These are phyloP conservation scores for Blastobotrys illinoisensis DNA, from an alignment of 1,139 yeast genomes.

Conservation along the genomic window DNA sequence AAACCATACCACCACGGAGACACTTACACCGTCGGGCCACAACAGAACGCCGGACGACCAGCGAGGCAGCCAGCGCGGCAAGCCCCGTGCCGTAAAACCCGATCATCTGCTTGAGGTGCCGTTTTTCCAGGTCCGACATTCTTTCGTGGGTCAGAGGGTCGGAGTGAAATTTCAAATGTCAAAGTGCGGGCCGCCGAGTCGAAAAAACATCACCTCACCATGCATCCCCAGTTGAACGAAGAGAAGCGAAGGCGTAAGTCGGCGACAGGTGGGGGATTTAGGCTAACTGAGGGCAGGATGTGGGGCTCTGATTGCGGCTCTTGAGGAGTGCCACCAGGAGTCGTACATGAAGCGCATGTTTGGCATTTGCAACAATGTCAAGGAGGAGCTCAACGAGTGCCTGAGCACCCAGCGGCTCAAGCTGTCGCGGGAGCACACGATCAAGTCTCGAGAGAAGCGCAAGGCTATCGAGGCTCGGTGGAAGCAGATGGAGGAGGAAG, in stretches of 20 bases:
- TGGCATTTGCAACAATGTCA: constrained; percentile 82
- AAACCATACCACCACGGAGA: neutral
- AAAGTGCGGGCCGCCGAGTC: constrained; percentile 27
- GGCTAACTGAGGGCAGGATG: constrained; percentile 44
- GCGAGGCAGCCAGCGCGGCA: constrained; percentile 62
- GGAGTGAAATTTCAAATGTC: neutral
- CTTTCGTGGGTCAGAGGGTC: neutral
- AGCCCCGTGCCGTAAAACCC: constrained; percentile 69
- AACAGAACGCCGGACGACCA: constrained; percentile 72
- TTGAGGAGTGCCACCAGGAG: constrained; percentile 81
- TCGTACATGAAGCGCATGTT: constrained; percentile 68
- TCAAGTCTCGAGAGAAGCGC: constrained; percentile 51
- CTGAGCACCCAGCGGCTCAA: constrained; percentile 70
- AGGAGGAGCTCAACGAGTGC: constrained; percentile 73
- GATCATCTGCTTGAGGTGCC: constrained; percentile 61
- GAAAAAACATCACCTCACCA: constrained; percentile 2
- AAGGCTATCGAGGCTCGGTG: constrained; percentile 50
- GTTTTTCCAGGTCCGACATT: constrained; percentile 4
- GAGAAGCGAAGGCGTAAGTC: constrained; percentile 11
- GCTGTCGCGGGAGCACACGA: constrained; percentile 59
- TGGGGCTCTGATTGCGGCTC: constrained; percentile 74
- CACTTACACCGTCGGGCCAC: constrained; percentile 59
- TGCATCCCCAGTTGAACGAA: constrained; percentile 16
- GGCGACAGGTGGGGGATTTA: neutral
- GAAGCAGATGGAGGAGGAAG: constrained; percentile 65